A percentile compares a stretch with the other conserved stretches of the same genome.
phyloP scores from a whole-genome alignment of 495 filamentous ascomycete genomes.

The Bacidia rubella region DNA sequence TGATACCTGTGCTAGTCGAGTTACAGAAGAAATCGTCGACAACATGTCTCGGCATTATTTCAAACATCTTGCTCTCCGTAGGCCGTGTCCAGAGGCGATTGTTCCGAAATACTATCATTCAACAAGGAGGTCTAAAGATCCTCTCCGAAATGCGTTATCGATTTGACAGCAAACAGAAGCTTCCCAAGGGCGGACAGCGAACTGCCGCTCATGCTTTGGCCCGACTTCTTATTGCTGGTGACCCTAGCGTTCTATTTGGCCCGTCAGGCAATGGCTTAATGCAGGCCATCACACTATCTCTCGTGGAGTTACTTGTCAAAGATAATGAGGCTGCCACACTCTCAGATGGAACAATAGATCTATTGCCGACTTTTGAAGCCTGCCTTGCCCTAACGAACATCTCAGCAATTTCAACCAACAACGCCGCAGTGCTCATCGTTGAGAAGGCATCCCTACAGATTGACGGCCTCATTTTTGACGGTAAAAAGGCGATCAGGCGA shows the following conservation, averaged over 20 bases:
- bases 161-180: constrained; percentile 33
- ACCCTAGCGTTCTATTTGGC: constrained; percentile 76
- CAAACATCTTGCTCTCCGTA: constrained; percentile 64
- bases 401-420: constrained; percentile 58
- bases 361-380: constrained; percentile 82
- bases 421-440: constrained; percentile 56
- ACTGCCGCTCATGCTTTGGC: constrained; percentile 74
- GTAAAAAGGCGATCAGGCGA: constrained; percentile 61
- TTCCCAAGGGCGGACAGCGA: constrained; percentile 34
- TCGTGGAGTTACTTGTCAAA: constrained; percentile 53
- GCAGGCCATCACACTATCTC: constrained; percentile 63
- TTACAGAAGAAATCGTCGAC: constrained; percentile 53
- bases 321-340: constrained; percentile 20
- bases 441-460: constrained; percentile 55
- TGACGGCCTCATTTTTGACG: constrained; percentile 70
- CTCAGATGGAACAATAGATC: constrained; percentile 52
- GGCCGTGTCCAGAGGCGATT: constrained; percentile 39
- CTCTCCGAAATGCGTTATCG: constrained; percentile 53
- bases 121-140: constrained; percentile 82
- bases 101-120: constrained; percentile 64
- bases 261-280: constrained; percentile 57
- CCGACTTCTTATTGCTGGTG: constrained; percentile 79
- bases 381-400: constrained; percentile 89
- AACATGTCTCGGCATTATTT: constrained; percentile 50
- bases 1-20: constrained; percentile 59